Evolutionary conservation across 2,329 filamentous ascomycete genomes (phyloP).

Genomic region (Ciborinia camelliae): DNA sequence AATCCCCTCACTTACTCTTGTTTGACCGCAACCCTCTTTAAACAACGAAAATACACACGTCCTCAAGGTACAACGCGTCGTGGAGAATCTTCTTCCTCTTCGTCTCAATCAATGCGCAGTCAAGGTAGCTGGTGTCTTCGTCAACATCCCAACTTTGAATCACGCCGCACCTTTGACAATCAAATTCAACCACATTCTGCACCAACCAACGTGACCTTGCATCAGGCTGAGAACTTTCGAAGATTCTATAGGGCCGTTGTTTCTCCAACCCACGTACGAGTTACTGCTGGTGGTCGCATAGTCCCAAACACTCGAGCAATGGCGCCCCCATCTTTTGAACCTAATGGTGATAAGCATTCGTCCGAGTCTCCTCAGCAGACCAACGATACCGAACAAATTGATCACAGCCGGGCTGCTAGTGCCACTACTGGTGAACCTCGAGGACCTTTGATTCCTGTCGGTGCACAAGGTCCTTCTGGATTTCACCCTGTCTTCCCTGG

Average conservation of each 20-base stretch:
- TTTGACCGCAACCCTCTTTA: slow-evolving; percentile 8
- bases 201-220: slow-evolving; percentile 50
- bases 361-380: slow-evolving; percentile 26
- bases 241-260: slow-evolving; percentile 66
- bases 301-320: slow-evolving; percentile 58
- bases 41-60: slow-evolving; percentile 1
- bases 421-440: slow-evolving; percentile 8
- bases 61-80: slow-evolving; percentile 9
- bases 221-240: slow-evolving; percentile 63
- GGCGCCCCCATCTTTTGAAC: slow-evolving; percentile 31
- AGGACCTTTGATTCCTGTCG: not conserved
- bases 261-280: slow-evolving; percentile 63
- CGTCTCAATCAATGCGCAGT: slow-evolving; percentile 19
- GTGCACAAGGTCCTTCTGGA: slow-evolving; percentile 13
- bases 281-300: slow-evolving; percentile 64
- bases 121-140: slow-evolving; percentile 35
- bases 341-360: slow-evolving; percentile 30
- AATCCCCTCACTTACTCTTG: slow-evolving; percentile 28
- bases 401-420: slow-evolving; percentile 7
- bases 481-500: slow-evolving; percentile 25
- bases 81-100: slow-evolving; percentile 21
- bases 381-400: slow-evolving; percentile 1
- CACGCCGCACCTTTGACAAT: slow-evolving; percentile 33
- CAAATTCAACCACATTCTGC: slow-evolving; percentile 47
- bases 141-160: slow-evolving; percentile 30